Evolutionary conservation across 2,329 filamentous ascomycete genomes (phyloP), one percentile per base, ranked within the genome.

Genomic region (Ustulina deusta): DNA sequence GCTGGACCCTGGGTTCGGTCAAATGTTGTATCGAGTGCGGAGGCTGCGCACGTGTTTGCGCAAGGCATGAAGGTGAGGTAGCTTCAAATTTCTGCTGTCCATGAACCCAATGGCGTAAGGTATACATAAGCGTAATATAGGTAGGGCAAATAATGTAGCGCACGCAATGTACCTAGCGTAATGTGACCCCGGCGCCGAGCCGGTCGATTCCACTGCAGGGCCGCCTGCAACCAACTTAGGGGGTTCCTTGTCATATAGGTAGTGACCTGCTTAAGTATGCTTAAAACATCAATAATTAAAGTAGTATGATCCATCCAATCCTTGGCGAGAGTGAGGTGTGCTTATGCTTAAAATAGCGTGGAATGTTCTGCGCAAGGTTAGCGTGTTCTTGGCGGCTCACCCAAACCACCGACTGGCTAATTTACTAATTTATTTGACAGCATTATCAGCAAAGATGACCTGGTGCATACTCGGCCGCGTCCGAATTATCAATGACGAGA

Each of bases 271-370:
- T 34, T 32, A 52, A 20, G 20, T 42, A 42, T 56, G 54, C 54
- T 56, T 56, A 56, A 42, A 56, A 56, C 29, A 15, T 9, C 25
- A 25, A 25, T 20, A 55, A n/a, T 27, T 17, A 56, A 56, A 22
- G 6, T 54, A 22, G 6, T 54, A 36, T 36, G 29, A 54, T 61
- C 49, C 27, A 48, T 51, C 57, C 40, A 61, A 52, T 46, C 29
- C 52, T 55, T 59, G 59, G 22, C 36, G 27, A 48, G 44, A 38
- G 59, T 59, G 44, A 38, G 59, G 55, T 63, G 48, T 60, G 60
- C 61, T 65, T 65, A 65, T 68, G 66, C 66, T 68, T 68, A 68
- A 68, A 68, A 68, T 68, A 68, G 66, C 36, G 52, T 57, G 48
- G 58, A 62, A 62, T 52, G 34, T 65, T 58, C 66, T 59, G 46